These are phyloP conservation scores for Monosporascus sp. DNA, from an alignment of 2,329 filamentous ascomycete species.

Conservation along the genomic window DNA sequence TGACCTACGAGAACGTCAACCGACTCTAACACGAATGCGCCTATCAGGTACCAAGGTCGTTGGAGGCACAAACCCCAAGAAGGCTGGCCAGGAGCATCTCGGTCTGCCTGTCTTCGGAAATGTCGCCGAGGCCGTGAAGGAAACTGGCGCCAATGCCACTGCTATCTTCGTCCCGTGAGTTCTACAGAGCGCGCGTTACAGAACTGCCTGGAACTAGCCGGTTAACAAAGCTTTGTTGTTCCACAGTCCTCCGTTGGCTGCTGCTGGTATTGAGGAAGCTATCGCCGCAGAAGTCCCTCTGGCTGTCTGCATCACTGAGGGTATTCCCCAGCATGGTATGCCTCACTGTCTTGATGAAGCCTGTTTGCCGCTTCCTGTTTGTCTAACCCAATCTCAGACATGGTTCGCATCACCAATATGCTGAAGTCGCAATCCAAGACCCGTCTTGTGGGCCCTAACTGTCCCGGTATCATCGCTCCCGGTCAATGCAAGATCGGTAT, in stretches of 20 bases:
- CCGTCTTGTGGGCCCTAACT: conserved; percentile 94
- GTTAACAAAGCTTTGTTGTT: conserved; percentile 9
- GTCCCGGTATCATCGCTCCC: conserved; percentile 89
- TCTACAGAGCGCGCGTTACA: conserved; percentile 46
- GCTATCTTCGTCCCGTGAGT: conserved; percentile 92
- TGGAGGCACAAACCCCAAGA: conserved; percentile 98
- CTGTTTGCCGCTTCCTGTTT: neutral
- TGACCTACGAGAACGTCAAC: conserved; percentile 1
- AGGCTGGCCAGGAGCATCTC: conserved; percentile 86
- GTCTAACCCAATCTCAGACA: conserved; percentile 53
- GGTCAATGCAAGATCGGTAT: conserved; percentile 99
- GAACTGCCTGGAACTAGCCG: neutral
- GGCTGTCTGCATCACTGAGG: conserved; percentile 96
- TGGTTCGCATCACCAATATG: conserved; percentile 98
- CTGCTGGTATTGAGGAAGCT: conserved; percentile 94
- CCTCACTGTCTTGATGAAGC: conserved; percentile 8
- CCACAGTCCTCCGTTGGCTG: conserved; percentile 77
- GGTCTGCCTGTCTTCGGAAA: conserved; percentile 88
- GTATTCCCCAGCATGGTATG: conserved; percentile 92
- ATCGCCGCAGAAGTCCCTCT: conserved; percentile 88
- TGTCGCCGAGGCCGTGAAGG: conserved; percentile 81
- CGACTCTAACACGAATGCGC: conserved; percentile 24
- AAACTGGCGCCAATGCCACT: conserved; percentile 84
- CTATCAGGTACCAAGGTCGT: conserved; percentile 85
- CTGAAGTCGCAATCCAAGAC: conserved; percentile 98